phyloP scores from a whole-genome alignment of 768 basidiomycete species.

The Suillus spraguei region DNA sequence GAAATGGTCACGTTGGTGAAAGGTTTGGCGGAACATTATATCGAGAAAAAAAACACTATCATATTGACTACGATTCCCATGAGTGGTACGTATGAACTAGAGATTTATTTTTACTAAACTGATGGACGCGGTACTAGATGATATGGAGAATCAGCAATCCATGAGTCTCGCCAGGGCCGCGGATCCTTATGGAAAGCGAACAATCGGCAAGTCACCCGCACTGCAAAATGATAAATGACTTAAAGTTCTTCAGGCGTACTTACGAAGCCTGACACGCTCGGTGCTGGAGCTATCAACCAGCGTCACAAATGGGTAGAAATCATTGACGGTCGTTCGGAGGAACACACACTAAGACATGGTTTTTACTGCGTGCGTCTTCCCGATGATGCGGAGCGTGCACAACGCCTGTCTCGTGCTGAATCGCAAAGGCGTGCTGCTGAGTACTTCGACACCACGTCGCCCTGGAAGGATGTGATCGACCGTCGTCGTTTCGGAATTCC shows the following conservation, averaged over 20 bases:
- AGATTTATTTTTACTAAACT: neutral
- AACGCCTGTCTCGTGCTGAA: conserved; percentile 30
- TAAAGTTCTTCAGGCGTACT: conserved; percentile 44
- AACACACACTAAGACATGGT: conserved; percentile 41
- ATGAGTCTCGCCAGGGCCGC: conserved; percentile 46
- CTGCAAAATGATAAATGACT: neutral
- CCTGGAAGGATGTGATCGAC: conserved; percentile 36
- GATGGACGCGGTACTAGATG: conserved; percentile 38
- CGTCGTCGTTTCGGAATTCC: conserved; percentile 38
- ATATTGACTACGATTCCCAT: conserved; percentile 58
- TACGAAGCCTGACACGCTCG: conserved; percentile 56
- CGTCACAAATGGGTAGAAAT: conserved; percentile 45
- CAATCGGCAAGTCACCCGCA: conserved; percentile 44
- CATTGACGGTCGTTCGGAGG: conserved; percentile 35
- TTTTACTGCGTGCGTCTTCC: conserved; percentile 49
- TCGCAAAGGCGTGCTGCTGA: conserved; percentile 29
- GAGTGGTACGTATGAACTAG: conserved; percentile 40
- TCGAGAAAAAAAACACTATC: conserved; percentile 47
- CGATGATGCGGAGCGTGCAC: conserved; percentile 36
- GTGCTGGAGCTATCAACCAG: conserved; percentile 36
- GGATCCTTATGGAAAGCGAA: conserved; percentile 50
- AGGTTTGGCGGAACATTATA: conserved; percentile 50
- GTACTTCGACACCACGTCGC: conserved; percentile 22
- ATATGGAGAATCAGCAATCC: conserved; percentile 62
- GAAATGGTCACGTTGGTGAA: conserved; percentile 47